These are phyloP conservation scores for Botryotinia narcissicola DNA, from an alignment of 2,329 filamentous ascomycete species.

Conservation along the genomic window DNA sequence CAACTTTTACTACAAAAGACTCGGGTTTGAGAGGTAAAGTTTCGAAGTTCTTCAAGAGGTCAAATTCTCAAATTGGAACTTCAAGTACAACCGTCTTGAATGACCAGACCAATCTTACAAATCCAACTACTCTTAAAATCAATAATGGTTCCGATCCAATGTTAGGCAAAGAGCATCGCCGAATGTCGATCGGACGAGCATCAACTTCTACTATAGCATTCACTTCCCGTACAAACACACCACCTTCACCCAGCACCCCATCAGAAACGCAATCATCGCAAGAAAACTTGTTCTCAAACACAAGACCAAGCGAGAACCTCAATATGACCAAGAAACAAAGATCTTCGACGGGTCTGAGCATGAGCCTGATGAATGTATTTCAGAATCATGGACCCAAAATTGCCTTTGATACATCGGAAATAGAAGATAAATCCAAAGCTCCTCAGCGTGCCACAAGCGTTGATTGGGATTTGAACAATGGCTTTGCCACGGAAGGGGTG, in stretches of 20 bases:
- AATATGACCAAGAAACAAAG: slow-evolving; percentile 49
- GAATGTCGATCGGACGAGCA: slow-evolving; percentile 25
- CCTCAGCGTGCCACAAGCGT: slow-evolving; percentile 31
- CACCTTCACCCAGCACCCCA: slow-evolving; percentile 48
- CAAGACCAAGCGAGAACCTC: slow-evolving; percentile 39
- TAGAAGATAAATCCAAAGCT: slow-evolving; percentile 14
- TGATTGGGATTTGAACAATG: slow-evolving; percentile 26
- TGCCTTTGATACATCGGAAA: slow-evolving; percentile 24
- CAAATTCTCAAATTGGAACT: slow-evolving; percentile 24
- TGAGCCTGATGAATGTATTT: slow-evolving; percentile 28
- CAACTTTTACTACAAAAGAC: slow-evolving; percentile 22
- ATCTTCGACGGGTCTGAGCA: slow-evolving; percentile 32
- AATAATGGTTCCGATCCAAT: slow-evolving; percentile 27
- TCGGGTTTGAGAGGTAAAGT: slow-evolving; percentile 24
- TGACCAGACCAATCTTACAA: slow-evolving; percentile 17
- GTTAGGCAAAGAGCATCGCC: slow-evolving; percentile 24
- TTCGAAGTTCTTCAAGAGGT: slow-evolving; percentile 30
- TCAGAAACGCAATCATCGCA: slow-evolving; percentile 28
- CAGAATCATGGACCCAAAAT: slow-evolving; percentile 26
- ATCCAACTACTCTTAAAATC: slow-evolving; percentile 4
- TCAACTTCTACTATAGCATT: slow-evolving; percentile 30
- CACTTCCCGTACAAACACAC: slow-evolving; percentile 30
- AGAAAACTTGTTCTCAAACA: slow-evolving; percentile 7
- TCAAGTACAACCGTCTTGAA: slow-evolving; percentile 15
- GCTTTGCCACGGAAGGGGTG: slow-evolving; percentile 22